Percentiles rank a stretch among this genome's conserved stretches.
These are phyloP conservation scores for Fulvia fulva DNA, from an alignment of 2,329 filamentous ascomycete species.

Conservation along the genomic window DNA sequence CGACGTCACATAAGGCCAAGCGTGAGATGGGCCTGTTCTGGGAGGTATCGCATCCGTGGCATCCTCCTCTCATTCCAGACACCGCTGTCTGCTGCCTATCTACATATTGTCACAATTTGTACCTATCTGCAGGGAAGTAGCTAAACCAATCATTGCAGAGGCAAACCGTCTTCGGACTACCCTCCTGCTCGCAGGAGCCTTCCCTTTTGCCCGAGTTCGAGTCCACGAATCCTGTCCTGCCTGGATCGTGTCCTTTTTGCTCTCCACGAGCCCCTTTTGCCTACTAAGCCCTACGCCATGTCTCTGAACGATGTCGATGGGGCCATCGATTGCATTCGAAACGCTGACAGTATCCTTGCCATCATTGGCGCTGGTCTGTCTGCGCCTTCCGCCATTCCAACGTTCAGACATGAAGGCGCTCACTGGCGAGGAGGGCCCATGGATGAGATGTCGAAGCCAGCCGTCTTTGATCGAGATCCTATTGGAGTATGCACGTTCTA, in stretches of 20 bases:
- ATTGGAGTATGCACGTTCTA: not conserved
- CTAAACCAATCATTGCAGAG: not conserved
- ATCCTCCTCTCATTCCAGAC: not conserved
- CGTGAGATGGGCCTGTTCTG: not conserved
- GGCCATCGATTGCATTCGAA: not conserved
- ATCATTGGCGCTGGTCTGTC: not conserved
- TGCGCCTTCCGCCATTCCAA: slow-evolving; percentile 1
- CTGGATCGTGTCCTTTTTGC: not conserved
- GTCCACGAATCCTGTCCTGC: not conserved
- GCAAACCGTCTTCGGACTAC: not conserved
- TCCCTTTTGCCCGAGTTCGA: not conserved
- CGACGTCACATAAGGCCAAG: too few species aligned
- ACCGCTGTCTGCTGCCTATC: not conserved
- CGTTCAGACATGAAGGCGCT: not conserved
- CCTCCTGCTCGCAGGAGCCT: not conserved
- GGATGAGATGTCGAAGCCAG: not conserved
- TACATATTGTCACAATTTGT: not conserved
- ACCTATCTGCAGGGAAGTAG: not conserved
- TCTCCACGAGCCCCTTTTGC: not conserved
- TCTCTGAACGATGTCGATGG: not conserved
- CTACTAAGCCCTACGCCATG: not conserved
- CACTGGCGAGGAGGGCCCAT: not conserved
- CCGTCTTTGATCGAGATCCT: not conserved
- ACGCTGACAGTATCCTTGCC: not conserved
- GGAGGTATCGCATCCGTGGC: not conserved